Conservation (phyloP, 768 basidiomycete genomes). For the Suillus spraguei region DNA sequence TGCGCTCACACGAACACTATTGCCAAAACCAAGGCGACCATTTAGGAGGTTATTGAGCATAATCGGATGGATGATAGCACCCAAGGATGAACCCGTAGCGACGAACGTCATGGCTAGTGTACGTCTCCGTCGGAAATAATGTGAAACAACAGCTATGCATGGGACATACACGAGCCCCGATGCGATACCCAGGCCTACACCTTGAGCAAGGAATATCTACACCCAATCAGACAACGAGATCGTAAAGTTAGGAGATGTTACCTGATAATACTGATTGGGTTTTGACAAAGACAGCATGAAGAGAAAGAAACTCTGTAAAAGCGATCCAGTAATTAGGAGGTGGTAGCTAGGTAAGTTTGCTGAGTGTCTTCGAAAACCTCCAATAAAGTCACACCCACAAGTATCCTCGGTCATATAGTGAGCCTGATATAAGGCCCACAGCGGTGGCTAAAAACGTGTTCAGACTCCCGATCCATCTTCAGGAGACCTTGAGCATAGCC, state of each 20-base stretch:
- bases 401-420: conserved; percentile 54
- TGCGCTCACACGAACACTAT: conserved; percentile 45
- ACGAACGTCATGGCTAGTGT: conserved; percentile 42
- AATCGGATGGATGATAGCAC: conserved; percentile 19
- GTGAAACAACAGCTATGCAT: conserved; percentile 39
- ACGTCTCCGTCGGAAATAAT: conserved; percentile 42
- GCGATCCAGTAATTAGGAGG: conserved; percentile 45
- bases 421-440: conserved; percentile 48
- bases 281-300: conserved; percentile 48
- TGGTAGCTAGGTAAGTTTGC: conserved; percentile 36
- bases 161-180: conserved; percentile 47
- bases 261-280: conserved; percentile 41
- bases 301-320: conserved; percentile 43
- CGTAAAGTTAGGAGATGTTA: conserved; percentile 12
- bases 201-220: conserved; percentile 21
- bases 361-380: conserved; percentile 2
- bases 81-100: conserved; percentile 36
- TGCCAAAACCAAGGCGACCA: conserved; percentile 33
- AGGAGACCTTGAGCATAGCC: conserved; percentile 10
- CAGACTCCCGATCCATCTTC: conserved; percentile 49
- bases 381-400: conserved; percentile 37
- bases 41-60: conserved; percentile 28
- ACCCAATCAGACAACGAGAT: not conserved
- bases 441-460: conserved; percentile 49
- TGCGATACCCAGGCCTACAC: conserved; percentile 43